phyloP scores from a whole-genome alignment of 352 stramenopile species.

The Pythium dissotocum region DNA sequence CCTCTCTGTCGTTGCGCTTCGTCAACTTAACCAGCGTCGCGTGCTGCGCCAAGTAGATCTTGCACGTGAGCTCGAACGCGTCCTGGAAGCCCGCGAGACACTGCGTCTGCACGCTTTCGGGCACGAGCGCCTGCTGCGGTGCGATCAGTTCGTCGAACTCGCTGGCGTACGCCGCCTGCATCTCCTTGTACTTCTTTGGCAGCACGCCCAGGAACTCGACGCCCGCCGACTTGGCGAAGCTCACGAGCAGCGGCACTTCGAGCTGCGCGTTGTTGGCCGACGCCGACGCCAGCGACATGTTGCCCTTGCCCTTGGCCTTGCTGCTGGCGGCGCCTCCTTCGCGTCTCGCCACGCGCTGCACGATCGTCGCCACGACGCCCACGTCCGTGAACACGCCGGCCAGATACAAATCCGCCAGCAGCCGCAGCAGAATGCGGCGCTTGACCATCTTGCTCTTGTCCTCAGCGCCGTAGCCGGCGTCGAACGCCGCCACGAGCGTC shows the following conservation, averaged over 20 bases:
- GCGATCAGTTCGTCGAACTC: slow-evolving; percentile 45
- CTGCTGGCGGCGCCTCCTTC: slow-evolving; percentile 32
- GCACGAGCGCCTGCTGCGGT: slow-evolving; percentile 53
- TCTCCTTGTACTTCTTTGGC: slow-evolving; percentile 66
- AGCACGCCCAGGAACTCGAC: slow-evolving; percentile 86
- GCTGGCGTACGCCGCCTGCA: slow-evolving; percentile 36
- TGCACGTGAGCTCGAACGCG: slow-evolving; percentile 87
- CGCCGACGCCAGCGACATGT: slow-evolving; percentile 31
- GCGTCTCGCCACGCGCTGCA: slow-evolving; percentile 70
- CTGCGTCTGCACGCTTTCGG: slow-evolving; percentile 55
- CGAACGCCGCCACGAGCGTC: slow-evolving; percentile 58
- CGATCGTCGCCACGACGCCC: slow-evolving; percentile 71
- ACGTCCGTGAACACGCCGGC: slow-evolving; percentile 79
- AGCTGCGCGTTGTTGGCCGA: slow-evolving; percentile 45
- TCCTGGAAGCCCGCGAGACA: slow-evolving; percentile 85
- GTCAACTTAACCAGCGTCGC: slow-evolving; percentile 90
- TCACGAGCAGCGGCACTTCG: slow-evolving; percentile 93
- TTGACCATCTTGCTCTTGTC: slow-evolving; percentile 81
- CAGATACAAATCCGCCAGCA: slow-evolving; percentile 86
- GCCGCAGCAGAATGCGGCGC: slow-evolving; percentile 66
- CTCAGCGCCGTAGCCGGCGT: slow-evolving; percentile 55
- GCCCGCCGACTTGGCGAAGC: slow-evolving; percentile 92
- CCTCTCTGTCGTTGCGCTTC: slow-evolving; percentile 92
- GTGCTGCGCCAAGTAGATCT: slow-evolving; percentile 91
- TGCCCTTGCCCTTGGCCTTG: slow-evolving; percentile 44